Percentiles rank a stretch among this genome's conserved stretches.
phyloP scores from a whole-genome alignment of 2,329 filamentous ascomycete genomes.

The Microsporum audouinii region DNA sequence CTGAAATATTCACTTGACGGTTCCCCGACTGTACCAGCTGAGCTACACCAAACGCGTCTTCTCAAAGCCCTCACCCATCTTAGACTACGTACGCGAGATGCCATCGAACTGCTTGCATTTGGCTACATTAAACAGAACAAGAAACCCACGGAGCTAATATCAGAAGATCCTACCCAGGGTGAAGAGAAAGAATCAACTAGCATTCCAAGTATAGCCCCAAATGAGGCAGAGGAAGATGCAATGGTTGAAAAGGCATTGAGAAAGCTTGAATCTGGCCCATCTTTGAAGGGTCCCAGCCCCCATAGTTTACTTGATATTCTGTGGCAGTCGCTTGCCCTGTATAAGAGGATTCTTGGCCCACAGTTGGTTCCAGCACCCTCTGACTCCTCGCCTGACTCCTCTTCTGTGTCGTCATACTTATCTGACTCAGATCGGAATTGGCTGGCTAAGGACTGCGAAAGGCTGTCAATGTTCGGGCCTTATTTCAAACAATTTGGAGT shows the following conservation, averaged over 20 bases:
- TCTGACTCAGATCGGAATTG: background rate
- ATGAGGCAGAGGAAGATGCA: background rate
- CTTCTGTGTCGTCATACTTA: background rate
- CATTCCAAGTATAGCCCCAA: background rate
- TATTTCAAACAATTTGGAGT: background rate
- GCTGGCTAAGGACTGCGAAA: background rate
- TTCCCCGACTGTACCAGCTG: background rate
- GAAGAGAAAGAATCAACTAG: background rate
- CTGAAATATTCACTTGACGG: background rate
- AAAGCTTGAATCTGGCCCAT: background rate
- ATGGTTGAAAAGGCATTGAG: background rate
- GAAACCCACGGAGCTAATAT: background rate
- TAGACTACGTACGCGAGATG: background rate
- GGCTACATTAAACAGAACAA: background rate
- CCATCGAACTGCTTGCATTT: background rate
- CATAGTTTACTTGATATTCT: background rate
- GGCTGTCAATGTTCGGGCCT: background rate
- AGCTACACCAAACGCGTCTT: constrained; percentile 5
- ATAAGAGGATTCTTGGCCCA: background rate
- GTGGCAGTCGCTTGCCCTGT: background rate
- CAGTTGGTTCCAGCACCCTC: background rate
- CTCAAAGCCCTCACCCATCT: constrained; percentile 3
- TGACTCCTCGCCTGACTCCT: background rate
- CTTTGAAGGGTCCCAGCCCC: background rate
- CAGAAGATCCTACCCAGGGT: background rate